Percentiles rank a stretch among this genome's conserved stretches.
These are phyloP conservation scores for Hirschfeldia incana DNA, from an alignment of 345 rosid species.

Conservation along the genomic window DNA sequence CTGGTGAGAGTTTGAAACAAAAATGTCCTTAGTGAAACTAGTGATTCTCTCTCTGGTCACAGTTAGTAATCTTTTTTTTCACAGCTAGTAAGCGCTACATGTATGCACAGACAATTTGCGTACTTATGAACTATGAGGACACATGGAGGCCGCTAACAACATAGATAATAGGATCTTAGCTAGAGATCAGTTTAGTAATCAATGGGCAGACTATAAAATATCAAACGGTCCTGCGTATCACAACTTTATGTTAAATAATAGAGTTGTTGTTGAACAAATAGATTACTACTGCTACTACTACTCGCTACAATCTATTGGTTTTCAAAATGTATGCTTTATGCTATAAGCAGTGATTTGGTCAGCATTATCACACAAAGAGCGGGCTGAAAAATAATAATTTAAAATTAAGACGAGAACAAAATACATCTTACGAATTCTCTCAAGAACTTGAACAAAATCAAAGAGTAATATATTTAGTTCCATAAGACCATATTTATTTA, in stretches of 20 bases:
- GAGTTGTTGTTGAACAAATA: constrained; percentile 28
- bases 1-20: neutral
- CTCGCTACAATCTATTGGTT: neutral
- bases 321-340: neutral
- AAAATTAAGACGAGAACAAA: neutral
- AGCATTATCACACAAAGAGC: constrained; percentile 17
- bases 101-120: neutral
- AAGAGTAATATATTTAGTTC: neutral
- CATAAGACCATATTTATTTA: neutral
- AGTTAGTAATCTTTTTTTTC: neutral
- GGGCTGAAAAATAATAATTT: neutral
- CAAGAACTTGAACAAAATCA: neutral
- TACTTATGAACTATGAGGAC: neutral
- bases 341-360: constrained; percentile 11
- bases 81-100: too few species aligned
- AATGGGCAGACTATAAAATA: neutral
- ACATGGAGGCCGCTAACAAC: neutral
- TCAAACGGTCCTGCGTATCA: neutral
- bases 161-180: neutral
- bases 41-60: neutral
- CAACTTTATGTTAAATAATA: constrained; percentile 3
- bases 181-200: neutral
- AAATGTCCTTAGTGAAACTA: neutral
- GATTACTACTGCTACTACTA: neutral
- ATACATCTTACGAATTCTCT: constrained; percentile 1